These are phyloP conservation scores for Hortiboletus campestris DNA, from an alignment of 768 basidiomycete species.

Conservation along the genomic window DNA sequence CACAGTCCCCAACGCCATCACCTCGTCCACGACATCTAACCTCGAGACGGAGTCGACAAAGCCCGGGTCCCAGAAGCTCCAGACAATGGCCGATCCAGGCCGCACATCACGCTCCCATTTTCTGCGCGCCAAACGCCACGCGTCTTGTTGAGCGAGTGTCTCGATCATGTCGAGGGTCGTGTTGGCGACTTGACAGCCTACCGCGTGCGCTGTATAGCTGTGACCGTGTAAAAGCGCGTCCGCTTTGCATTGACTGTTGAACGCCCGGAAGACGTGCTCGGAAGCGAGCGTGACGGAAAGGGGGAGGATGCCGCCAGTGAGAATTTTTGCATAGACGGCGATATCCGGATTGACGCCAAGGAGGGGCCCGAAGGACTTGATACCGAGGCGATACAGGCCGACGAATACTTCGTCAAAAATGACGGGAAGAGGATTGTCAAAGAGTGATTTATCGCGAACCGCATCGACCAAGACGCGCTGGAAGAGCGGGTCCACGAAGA, in stretches of 20 bases:
- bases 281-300: constrained; percentile 83
- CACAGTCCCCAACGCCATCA: constrained; percentile 87
- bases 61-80: constrained; percentile 86
- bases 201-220: constrained; percentile 91
- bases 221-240: constrained; percentile 92
- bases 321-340: constrained; percentile 86
- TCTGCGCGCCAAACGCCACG: constrained; percentile 57
- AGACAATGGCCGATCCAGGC: constrained; percentile 38
- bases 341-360: constrained; percentile 83
- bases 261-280: constrained; percentile 76
- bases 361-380: constrained; percentile 59
- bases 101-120: constrained; percentile 48
- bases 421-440: constrained; percentile 67
- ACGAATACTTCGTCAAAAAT: constrained; percentile 97
- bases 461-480: constrained; percentile 84
- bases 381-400: constrained; percentile 85
- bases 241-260: constrained; percentile 71
- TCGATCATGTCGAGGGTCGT: constrained; percentile 71
- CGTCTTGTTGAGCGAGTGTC: constrained; percentile 40
- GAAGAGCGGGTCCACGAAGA: constrained; percentile 96
- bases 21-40: constrained; percentile 56
- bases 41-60: constrained; percentile 67
- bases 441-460: constrained; percentile 51
- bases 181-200: constrained; percentile 91
- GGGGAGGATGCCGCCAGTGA: constrained; percentile 91